Evolutionary conservation across 805 yeast species (phyloP), one percentile per base, ranked within the genome.

Genomic region (Hanseniaspora mollemarum): DNA sequence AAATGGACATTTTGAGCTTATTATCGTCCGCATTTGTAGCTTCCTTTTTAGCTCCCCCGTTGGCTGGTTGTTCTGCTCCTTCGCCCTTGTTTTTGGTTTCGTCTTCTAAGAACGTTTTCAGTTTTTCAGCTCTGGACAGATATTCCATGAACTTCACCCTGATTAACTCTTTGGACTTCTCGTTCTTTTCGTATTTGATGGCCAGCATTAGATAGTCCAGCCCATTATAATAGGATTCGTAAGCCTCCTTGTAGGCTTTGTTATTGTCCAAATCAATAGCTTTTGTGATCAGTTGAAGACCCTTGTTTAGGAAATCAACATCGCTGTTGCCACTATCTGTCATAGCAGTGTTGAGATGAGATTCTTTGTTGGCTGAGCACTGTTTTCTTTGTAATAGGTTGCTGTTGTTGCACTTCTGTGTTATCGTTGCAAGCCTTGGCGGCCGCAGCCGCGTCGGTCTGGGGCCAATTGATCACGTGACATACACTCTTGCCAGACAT

Each of bases 191-290:
- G 60, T 83, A 90, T 67, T 92, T 92, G 59, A 92, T 73, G 4
- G 98, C 98, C 57, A 87, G 72, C 96, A 92, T 87, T 59, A 92
- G 72, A 67, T 92, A 92, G 65, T 92, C 97, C 51, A 92, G 71
- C 1, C 96, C 96, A 59, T 84, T 84, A 69, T 85, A 88, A 67
- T 92, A 92, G 42, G 86, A 75, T 54, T 87, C 84, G 66, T 90
- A 90, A 0, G 98, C 97, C 58, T 92, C 97, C 49, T 86, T 95
- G 59, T 88, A 90, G 56, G 81, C 75, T 48, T 90, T 81, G 22
- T 87, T 87, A 16, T 86, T 79, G 63, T 92, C 98, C 5, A 94
- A 87, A 63, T 87, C 96, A 51, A 92, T 87, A 22, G 98, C 98
- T 65, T 82, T 83, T 62, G 87, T 94, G 18, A 92, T 94, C 33